Conservation (phyloP, 257 asterid genomes). For the Solanum clarkiae region DNA sequence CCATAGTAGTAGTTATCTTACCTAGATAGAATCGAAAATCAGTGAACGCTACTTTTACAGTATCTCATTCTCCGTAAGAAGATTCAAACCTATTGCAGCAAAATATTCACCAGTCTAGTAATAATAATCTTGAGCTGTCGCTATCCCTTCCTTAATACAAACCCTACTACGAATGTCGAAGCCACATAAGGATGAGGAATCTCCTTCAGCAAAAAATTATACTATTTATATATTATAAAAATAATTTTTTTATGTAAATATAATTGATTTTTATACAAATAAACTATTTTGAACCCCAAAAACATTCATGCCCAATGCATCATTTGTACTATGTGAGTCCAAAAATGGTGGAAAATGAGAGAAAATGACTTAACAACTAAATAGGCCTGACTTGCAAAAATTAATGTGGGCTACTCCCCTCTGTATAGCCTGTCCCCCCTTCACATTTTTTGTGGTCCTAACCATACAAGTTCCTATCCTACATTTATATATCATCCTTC, state of each 20-base stretch:
- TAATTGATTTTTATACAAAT: background rate
- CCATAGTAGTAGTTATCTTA: background rate
- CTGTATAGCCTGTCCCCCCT: background rate
- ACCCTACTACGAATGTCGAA: background rate
- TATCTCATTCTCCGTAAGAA: background rate
- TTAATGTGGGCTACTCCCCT: constrained; percentile 22
- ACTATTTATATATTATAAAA: too few relatives aligned
- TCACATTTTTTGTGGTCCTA: constrained; percentile 12
- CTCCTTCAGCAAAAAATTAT: too few relatives aligned
- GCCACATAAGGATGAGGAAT: background rate
- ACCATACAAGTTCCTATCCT: constrained; percentile 3
- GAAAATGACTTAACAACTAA: constrained; percentile 42
- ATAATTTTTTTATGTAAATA: too few relatives aligned
- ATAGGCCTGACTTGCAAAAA: constrained; percentile 27
- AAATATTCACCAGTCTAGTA: background rate
- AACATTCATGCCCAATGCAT: background rate
- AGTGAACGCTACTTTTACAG: background rate
- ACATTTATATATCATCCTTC: background rate
- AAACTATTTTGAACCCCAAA: background rate
- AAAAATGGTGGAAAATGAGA: constrained; percentile 3
- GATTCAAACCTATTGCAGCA: background rate
- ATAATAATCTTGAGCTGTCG: background rate
- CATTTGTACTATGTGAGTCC: background rate
- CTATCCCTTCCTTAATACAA: background rate
- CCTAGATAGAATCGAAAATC: background rate